Evolutionary conservation across 306 rosid genomes (phyloP).

Genomic region (Cucumis cinereus): DNA sequence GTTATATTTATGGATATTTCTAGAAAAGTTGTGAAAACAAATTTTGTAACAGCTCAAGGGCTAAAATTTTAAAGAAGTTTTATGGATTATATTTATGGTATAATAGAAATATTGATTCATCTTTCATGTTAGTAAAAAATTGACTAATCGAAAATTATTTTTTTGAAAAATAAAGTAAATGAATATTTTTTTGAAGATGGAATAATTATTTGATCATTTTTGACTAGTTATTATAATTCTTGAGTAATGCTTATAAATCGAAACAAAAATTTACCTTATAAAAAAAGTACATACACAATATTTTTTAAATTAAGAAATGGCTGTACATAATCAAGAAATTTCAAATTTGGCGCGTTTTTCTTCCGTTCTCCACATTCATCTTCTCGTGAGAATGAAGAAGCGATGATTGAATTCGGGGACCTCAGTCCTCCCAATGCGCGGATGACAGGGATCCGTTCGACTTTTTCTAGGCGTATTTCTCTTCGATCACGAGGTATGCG

Average conservation of each 20-base stretch:
- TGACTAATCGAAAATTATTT: no score
- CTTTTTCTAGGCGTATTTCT: slow-evolving; percentile 59
- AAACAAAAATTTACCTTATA: neutral
- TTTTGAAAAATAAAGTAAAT: no score
- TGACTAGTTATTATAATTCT: neutral
- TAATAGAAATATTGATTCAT: no score
- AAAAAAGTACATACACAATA: neutral
- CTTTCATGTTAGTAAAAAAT: no score
- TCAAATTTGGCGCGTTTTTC: neutral
- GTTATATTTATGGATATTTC: no score
- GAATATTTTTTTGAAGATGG: no score
- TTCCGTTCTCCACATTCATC: neutral
- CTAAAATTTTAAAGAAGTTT: no score
- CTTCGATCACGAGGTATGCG: slow-evolving; percentile 85
- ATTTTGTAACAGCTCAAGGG: no score
- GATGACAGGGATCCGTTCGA: slow-evolving; percentile 28
- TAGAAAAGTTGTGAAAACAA: no score
- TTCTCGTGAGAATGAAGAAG: neutral
- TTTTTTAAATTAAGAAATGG: neutral
- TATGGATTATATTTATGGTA: no score
- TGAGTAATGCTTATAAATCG: neutral
- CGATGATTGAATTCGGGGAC: neutral
- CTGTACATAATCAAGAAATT: neutral
- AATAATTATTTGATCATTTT: no score
- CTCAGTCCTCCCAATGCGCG: slow-evolving; percentile 5